Conservation (phyloP, 768 basidiomycete genomes). For the Phylloporus rhodoxanthus region DNA sequence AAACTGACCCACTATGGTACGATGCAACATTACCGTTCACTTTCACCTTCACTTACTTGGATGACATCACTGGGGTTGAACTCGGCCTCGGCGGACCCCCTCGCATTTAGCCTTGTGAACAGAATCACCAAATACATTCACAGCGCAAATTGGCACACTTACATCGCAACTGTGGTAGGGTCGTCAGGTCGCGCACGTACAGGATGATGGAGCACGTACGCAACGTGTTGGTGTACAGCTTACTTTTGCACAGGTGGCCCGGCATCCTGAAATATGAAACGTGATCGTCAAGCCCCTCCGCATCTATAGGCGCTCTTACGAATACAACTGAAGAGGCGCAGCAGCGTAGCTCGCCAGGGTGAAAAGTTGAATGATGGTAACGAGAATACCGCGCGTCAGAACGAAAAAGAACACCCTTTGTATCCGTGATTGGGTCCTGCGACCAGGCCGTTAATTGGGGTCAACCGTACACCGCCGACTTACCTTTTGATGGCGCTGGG, state of each 20-base stretch:
- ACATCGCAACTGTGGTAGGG: slow-evolving; percentile 7
- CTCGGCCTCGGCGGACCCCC: neutral
- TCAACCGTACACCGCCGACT: neutral
- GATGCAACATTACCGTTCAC: neutral
- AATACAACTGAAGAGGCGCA: slow-evolving; percentile 2
- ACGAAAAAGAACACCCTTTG: slow-evolving; percentile 7
- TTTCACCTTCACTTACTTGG: too few relatives aligned
- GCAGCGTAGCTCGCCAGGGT: neutral
- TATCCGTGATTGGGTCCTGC: slow-evolving; percentile 5
- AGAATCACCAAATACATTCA: neutral
- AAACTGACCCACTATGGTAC: neutral
- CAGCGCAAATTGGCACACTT: neutral
- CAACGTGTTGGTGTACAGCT: slow-evolving; percentile 5
- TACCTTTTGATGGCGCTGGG: slow-evolving; percentile 3
- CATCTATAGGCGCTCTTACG: slow-evolving; percentile 1
- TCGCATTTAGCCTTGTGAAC: slow-evolving; percentile 4
- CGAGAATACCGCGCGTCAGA: slow-evolving; percentile 13
- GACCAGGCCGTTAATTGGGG: neutral
- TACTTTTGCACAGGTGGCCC: slow-evolving; percentile 7
- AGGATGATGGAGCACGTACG: neutral
- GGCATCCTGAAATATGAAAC: slow-evolving; percentile 3
- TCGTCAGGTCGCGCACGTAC: neutral
- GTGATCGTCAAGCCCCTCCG: neutral
- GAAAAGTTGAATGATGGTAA: slow-evolving; percentile 8
- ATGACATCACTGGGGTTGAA: neutral